Base-by-base conservation (phyloP, 2,329 filamentous ascomycete species). In the Apiospora kogelbergensis region DNA sequence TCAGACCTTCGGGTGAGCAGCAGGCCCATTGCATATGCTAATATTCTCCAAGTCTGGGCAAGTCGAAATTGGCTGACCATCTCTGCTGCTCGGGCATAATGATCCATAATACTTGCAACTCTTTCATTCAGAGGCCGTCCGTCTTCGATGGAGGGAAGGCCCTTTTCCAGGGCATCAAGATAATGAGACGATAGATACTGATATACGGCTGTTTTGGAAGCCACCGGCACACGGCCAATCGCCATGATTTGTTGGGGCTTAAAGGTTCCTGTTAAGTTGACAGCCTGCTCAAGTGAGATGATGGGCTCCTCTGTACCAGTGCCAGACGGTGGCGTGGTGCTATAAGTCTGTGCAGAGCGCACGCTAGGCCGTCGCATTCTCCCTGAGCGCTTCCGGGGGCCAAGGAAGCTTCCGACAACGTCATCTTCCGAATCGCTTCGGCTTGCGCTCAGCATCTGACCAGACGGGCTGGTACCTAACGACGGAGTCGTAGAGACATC, bases 401-500 rank as follows among this genome's bases (percentile, higher is more conserved):
- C 85, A 2, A 91, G 78, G 74, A 91, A 91, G 70, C 83, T 89
- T 3, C 86, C 86, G 6, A 90, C 81, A 0, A 87, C 86, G 66
- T 91, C 89, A 71, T 91, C 89, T 73, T 91, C 89, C 0, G 89
- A 91, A 72, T 91, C 89, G 72, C 88, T 91, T 63, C 85, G 84
- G 73, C 87, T 90, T 67, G 86, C 82, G 72, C 85, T 88, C 26
- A 89, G 79, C 73, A 85, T 82, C 6, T 84, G 84, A 0, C 82
- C 81, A 20, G 80, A 83, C 1, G 85, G 83, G 66, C 82, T 87
- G 0, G 86, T 84, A 69, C 82, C 82, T 65, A 84, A 86, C 0
- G 83, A 81, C 0, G 82, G 78, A 17, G 81, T 78, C 2, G 81
- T 79, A 6, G 73, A 63, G 17, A 74, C 66, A 46, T 76, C 72